Percentiles rank a stretch among this genome's conserved stretches.
Conservation (phyloP, 2,329 filamentous ascomycete genomes). For the Aspergillus flavus region DNA sequence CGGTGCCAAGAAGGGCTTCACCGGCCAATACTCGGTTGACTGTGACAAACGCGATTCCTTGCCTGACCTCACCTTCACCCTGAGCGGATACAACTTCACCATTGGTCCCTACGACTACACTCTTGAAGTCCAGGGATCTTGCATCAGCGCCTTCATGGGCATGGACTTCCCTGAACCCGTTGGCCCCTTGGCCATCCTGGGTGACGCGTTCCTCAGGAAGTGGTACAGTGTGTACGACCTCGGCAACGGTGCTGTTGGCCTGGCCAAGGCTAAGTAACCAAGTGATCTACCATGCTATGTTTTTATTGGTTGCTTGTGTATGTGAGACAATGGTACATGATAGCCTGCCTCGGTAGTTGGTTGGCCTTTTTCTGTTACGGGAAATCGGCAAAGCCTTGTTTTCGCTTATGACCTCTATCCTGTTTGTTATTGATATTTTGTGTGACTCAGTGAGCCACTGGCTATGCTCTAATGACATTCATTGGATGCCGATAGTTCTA, state of each 20-base stretch:
- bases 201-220: slow-evolving; percentile 61
- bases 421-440: not conserved
- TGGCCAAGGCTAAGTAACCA: slow-evolving; percentile 77
- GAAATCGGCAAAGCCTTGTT: not conserved
- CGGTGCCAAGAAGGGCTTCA: slow-evolving; percentile 95
- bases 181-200: slow-evolving; percentile 91
- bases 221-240: slow-evolving; percentile 94
- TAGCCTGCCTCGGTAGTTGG: not conserved
- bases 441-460: not conserved
- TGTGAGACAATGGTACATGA: slow-evolving; percentile 1
- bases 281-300: slow-evolving; percentile 3
- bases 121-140: slow-evolving; percentile 90
- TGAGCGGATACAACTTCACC: slow-evolving; percentile 89
- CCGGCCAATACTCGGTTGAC: slow-evolving; percentile 94
- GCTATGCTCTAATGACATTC: not conserved
- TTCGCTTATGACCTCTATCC: not conserved
- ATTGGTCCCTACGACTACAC: slow-evolving; percentile 92
- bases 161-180: slow-evolving; percentile 87
- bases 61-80: slow-evolving; percentile 87
- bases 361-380: not conserved
- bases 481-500: not conserved
- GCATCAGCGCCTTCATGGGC: slow-evolving; percentile 96
- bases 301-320: not conserved
- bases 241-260: slow-evolving; percentile 82
- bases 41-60: slow-evolving; percentile 81